Base-by-base conservation (phyloP, 305 asterid species). In the Coffea humblotiana region DNA sequence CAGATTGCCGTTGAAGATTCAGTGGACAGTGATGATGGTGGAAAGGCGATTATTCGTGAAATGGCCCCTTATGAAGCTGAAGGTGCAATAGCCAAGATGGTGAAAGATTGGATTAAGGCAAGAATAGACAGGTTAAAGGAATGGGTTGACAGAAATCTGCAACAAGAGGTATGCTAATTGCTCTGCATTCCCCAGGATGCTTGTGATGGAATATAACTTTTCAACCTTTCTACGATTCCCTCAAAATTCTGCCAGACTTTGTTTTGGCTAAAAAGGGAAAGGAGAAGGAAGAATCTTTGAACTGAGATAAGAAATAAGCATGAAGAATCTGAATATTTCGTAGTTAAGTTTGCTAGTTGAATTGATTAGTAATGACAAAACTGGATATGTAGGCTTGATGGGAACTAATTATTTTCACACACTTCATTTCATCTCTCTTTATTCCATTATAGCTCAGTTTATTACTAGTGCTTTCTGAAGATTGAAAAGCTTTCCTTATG, bases 41-140 rank as follows among this genome's bases (percentile, higher is more conserved):
- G 99, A 76, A 95, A 95, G 88, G 97, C 96, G 82, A 93, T 95
- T 78, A 92, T 95, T 47, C 96, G 97, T 49, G 99, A 95, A 91
- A 95, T 95, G 99, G 97, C 97, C 73, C 99, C 98, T 80, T 95
- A 83, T 84, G 99, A 95, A 87, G 98, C 98, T 82, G 97, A 95
- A 87, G 91, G 94, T 78, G 94, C 88, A n/a, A 92, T 95, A 43
- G 94, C 94, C 77, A 91, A 90, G 85, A 56, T 93, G 91, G 97
- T 95, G 70, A 93, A 92, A 87, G 90, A 83, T 66, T 95, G 99
- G 99, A 90, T 95, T 78, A 93, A 89, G 91, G 89, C 93, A 29
- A 93, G 99, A 89, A 79, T 89, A 82, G 98, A 93, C 83, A 85
- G 90, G 82, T 87, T 92, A 54, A 93, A 90, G 88, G 97, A 93